phyloP scores from a whole-genome alignment of 2,329 filamentous ascomycete species.

The Lecanoromycetidae sp. region DNA sequence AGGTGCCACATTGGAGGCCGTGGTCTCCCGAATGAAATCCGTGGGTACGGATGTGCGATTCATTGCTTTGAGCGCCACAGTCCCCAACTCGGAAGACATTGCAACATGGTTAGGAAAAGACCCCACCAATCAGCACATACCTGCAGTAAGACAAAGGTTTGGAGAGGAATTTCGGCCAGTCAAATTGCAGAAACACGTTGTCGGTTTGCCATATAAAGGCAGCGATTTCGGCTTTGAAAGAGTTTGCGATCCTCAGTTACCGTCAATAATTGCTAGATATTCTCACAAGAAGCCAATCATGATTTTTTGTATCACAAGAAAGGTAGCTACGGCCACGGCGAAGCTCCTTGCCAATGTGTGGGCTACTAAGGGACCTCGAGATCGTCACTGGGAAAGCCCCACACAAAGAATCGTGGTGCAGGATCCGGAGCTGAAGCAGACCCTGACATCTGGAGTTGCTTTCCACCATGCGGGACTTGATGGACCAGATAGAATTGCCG shows the following conservation, averaged over 20 bases:
- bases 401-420: slow-evolving; percentile 38
- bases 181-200: slow-evolving; percentile 61
- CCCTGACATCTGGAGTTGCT: slow-evolving; percentile 50
- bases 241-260: slow-evolving; percentile 52
- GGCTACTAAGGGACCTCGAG: slow-evolving; percentile 37
- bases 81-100: slow-evolving; percentile 71
- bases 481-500: slow-evolving; percentile 46
- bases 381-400: slow-evolving; percentile 54
- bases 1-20: slow-evolving; percentile 68
- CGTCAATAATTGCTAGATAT: slow-evolving; percentile 53
- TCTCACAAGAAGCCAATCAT: slow-evolving; percentile 63
- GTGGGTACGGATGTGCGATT: slow-evolving; percentile 65
- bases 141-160: slow-evolving; percentile 58
- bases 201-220: slow-evolving; percentile 50
- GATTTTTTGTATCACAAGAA: slow-evolving; percentile 70
- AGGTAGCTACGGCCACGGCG: slow-evolving; percentile 57
- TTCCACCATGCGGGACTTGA: slow-evolving; percentile 74
- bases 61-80: slow-evolving; percentile 68
- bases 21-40: slow-evolving; percentile 79
- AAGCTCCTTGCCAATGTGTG: slow-evolving; percentile 56
- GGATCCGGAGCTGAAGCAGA: slow-evolving; percentile 48
- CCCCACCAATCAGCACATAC: slow-evolving; percentile 44
- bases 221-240: slow-evolving; percentile 74
- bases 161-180: slow-evolving; percentile 73
- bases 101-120: slow-evolving; percentile 66